Percentiles rank a stretch among this genome's conserved stretches.
Evolutionary conservation across 73 alveolate species (phyloP).

Genomic region (Tetrahymena thermophila): DNA sequence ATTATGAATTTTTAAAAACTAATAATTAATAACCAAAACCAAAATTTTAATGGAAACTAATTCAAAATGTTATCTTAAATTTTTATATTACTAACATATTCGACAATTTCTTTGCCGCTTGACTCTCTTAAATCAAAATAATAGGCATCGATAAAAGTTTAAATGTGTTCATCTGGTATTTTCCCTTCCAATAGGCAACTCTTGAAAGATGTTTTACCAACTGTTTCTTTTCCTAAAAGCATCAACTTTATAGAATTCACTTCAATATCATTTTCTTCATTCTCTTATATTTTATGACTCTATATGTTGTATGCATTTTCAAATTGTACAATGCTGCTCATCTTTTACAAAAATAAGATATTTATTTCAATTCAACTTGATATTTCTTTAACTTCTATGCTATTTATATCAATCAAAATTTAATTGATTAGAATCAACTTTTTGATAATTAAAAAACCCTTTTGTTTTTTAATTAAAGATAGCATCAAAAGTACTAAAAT

Average conservation of each 20-base stretch:
- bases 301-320: background rate
- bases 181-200: background rate
- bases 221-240: background rate
- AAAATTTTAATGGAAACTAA: too few species aligned
- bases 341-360: background rate
- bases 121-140: background rate
- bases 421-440: background rate
- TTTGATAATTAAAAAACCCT: background rate
- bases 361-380: background rate
- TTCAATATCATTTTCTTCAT: background rate
- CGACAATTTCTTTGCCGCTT: background rate
- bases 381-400: background rate
- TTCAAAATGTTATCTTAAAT: too few species aligned
- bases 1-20: background rate
- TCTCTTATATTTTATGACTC: background rate
- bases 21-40: background rate
- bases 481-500: background rate
- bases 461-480: background rate
- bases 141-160: background rate
- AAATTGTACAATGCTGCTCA: background rate
- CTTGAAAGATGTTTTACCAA: background rate
- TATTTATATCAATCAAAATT: background rate
- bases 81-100: background rate
- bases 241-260: background rate
- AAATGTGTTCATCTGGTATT: background rate